Conservation (phyloP, 78 protist genomes). For the Dictyostelium citrinum region DNA sequence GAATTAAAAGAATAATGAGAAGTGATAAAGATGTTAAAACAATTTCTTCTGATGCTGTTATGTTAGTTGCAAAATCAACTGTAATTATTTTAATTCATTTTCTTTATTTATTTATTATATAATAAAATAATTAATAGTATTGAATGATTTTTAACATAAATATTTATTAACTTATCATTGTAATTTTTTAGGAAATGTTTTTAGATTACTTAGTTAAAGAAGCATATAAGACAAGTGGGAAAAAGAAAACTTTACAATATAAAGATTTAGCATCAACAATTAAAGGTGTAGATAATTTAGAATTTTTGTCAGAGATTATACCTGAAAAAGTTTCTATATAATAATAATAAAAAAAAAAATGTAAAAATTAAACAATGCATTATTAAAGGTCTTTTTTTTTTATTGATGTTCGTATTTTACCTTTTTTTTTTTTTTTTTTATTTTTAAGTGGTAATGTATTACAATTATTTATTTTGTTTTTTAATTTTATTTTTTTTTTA, state of each 20-base stretch:
- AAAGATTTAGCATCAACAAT: slow-evolving; percentile 44
- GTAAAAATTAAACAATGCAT: too few relatives aligned
- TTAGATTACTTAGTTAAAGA: slow-evolving; percentile 56
- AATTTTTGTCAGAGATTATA: slow-evolving; percentile 47
- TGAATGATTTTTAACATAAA: not conserved
- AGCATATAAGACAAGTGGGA: slow-evolving; percentile 16
- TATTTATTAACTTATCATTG: not conserved
- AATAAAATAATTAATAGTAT: too few relatives aligned
- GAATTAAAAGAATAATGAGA: slow-evolving; percentile 67
- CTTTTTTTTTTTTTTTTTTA: too few relatives aligned
- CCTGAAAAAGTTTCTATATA: slow-evolving; percentile 25
- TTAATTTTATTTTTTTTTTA: too few relatives aligned
- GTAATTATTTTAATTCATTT: not conserved
- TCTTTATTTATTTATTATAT: too few relatives aligned
- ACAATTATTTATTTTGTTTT: too few relatives aligned
- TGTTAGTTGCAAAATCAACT: slow-evolving; percentile 56
- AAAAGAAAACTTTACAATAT: slow-evolving; percentile 33
- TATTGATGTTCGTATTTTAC: too few relatives aligned
- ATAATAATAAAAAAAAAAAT: not conserved
- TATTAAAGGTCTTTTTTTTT: too few relatives aligned
- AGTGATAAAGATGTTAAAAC: slow-evolving; percentile 64
- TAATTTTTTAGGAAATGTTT: slow-evolving; percentile 30
- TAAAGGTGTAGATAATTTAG: slow-evolving; percentile 26
- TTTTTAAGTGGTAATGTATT: too few relatives aligned
- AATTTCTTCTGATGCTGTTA: slow-evolving; percentile 26